These are phyloP conservation scores for Phytopythium cucurbitacearum DNA, from an alignment of 352 stramenopile species.

Conservation along the genomic window DNA sequence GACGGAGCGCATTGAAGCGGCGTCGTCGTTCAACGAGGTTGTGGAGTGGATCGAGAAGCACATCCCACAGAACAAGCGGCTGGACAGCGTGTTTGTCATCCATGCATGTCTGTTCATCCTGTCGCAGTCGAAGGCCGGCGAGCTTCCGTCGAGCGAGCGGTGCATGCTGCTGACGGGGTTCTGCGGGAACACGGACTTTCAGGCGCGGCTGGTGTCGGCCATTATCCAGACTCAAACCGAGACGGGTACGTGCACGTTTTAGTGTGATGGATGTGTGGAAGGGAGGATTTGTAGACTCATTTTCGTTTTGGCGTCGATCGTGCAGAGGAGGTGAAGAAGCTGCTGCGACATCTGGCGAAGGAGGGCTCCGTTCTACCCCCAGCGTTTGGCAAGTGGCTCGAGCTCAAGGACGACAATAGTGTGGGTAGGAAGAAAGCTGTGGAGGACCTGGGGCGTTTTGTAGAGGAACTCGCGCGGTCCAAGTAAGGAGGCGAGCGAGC, in stretches of 20 bases:
- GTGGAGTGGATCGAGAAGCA: slow-evolving; percentile 53
- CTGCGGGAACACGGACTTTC: slow-evolving; percentile 55
- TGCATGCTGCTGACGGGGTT: slow-evolving; percentile 74
- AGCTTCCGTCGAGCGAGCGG: slow-evolving; percentile 49
- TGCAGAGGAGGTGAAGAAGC: slow-evolving; percentile 58
- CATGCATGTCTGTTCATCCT: slow-evolving; percentile 71
- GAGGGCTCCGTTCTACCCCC: slow-evolving; percentile 42
- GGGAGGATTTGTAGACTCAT: slow-evolving; percentile 7
- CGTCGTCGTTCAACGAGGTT: slow-evolving; percentile 40
- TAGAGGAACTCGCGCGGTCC: slow-evolving; percentile 62
- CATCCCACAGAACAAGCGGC: slow-evolving; percentile 41
- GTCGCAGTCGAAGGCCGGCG: slow-evolving; percentile 37
- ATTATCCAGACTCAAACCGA: slow-evolving; percentile 65
- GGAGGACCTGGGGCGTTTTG: slow-evolving; percentile 61
- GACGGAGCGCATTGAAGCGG: slow-evolving; percentile 37
- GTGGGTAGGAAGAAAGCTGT: slow-evolving; percentile 64
- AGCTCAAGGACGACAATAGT: slow-evolving; percentile 75
- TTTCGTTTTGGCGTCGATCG: slow-evolving; percentile 6
- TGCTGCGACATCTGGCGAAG: slow-evolving; percentile 69
- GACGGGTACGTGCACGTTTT: slow-evolving; percentile 30
- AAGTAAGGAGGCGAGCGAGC: slow-evolving; percentile 39
- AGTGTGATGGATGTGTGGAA: slow-evolving; percentile 5
- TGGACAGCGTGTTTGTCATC: slow-evolving; percentile 54
- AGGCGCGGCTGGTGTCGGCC: slow-evolving; percentile 53
- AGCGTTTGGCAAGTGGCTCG: slow-evolving; percentile 66